Percentiles rank a stretch among this genome's conserved stretches.
Conservation (phyloP, 805 yeast genomes). For the Metschnikowia rubicola region DNA sequence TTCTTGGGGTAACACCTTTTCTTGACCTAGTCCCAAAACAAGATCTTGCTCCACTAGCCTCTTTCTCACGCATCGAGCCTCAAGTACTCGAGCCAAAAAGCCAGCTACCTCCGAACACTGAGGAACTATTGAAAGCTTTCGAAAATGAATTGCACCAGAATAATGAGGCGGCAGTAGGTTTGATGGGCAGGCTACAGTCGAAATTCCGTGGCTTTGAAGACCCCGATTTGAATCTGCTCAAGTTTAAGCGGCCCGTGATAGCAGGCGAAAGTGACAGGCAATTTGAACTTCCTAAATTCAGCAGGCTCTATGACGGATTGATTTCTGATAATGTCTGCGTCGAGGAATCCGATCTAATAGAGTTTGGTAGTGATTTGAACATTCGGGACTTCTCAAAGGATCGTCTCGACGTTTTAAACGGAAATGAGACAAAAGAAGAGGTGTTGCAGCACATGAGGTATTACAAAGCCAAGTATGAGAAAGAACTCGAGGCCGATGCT, state of each 20-base stretch:
- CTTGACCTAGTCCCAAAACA: conserved; percentile 17
- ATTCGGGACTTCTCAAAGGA: conserved; percentile 8
- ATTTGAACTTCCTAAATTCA: conserved; percentile 5
- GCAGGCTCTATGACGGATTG: conserved; percentile 15
- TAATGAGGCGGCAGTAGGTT: conserved; percentile 10
- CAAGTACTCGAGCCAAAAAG: conserved; percentile 5
- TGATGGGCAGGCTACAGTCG: conserved; percentile 15
- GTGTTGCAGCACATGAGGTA: conserved; percentile 3
- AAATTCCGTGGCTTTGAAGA: conserved; percentile 22
- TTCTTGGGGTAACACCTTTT: conserved; percentile 15
- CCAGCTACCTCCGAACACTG: conserved; percentile 5
- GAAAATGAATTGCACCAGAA: conserved; percentile 9
- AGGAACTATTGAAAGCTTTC: conserved; percentile 1
- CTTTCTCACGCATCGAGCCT: conserved; percentile 11
- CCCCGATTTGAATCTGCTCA: conserved; percentile 25
- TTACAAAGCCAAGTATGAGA: conserved; percentile 1
- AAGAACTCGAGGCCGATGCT: neutral
- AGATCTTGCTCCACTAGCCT: conserved; percentile 16
- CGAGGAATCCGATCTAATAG: conserved; percentile 10
- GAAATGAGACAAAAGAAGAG: conserved; percentile 8
- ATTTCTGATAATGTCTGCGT: conserved; percentile 10
- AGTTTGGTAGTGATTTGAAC: conserved; percentile 10
- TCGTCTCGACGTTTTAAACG: conserved; percentile 16
- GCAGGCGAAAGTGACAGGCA: conserved; percentile 6
- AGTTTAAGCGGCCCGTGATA: conserved; percentile 33